Conservation (phyloP, 1,284 basidiomycete genomes). For the Sporisorium scitamineum region DNA sequence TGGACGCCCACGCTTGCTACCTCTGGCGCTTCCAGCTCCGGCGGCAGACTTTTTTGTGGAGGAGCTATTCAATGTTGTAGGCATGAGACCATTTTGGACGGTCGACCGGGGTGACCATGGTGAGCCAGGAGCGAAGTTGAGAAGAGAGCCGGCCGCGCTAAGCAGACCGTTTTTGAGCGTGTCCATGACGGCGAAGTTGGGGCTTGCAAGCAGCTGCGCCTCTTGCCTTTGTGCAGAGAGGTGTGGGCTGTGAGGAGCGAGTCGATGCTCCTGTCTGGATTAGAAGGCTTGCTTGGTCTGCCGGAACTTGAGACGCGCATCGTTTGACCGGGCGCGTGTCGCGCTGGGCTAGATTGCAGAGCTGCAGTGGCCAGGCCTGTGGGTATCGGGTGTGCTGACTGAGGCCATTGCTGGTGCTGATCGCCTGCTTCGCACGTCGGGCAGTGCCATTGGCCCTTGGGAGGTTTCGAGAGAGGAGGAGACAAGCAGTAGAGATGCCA, state of each 20-base stretch:
- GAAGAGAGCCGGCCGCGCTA: slow-evolving; percentile 33
- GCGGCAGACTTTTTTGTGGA: slow-evolving; percentile 14
- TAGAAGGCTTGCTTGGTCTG: slow-evolving; percentile 40
- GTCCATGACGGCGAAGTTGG: slow-evolving; percentile 42
- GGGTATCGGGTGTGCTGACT: background rate
- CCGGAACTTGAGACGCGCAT: slow-evolving; percentile 27
- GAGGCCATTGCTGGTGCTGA: slow-evolving; percentile 9
- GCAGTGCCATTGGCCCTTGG: slow-evolving; percentile 58
- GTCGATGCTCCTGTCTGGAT: slow-evolving; percentile 40
- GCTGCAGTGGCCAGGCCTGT: background rate
- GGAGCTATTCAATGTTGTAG: slow-evolving; percentile 7
- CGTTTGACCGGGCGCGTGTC: background rate
- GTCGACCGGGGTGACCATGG: slow-evolving; percentile 21
- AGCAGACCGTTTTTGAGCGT: slow-evolving; percentile 40
- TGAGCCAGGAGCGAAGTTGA: slow-evolving; percentile 28
- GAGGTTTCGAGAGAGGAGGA: slow-evolving; percentile 72
- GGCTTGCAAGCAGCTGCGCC: background rate
- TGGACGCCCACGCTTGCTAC: slow-evolving; percentile 27
- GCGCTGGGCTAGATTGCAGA: slow-evolving; percentile 6
- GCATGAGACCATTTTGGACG: background rate
- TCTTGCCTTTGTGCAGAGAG: slow-evolving; percentile 15
- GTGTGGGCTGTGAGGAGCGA: slow-evolving; percentile 25
- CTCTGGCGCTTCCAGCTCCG: slow-evolving; percentile 15
- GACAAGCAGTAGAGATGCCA: slow-evolving; percentile 91
- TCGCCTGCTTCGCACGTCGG: slow-evolving; percentile 57